These are phyloP conservation scores for Pythium plurisporium DNA, from an alignment of 352 stramenopile species.

Conservation along the genomic window DNA sequence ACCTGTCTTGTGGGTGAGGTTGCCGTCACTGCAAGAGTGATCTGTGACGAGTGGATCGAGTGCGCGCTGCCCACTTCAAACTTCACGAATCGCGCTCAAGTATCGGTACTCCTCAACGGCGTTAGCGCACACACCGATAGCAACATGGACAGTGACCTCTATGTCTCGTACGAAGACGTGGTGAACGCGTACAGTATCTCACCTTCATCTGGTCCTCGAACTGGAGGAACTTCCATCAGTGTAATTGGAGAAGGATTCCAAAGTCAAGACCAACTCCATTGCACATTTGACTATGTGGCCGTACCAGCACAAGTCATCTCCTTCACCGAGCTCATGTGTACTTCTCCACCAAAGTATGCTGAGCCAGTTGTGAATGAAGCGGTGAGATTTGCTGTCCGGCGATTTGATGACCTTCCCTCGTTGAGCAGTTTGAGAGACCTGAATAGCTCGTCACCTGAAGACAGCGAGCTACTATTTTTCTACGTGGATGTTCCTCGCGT, in stretches of 20 bases:
- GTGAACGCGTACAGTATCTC: conserved; percentile 10
- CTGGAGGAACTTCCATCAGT: conserved; percentile 16
- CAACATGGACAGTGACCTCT: background rate
- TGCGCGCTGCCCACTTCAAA: conserved; percentile 3
- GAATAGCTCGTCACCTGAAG: background rate
- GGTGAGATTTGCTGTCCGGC: background rate
- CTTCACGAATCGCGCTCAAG: background rate
- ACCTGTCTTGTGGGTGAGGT: conserved; percentile 16
- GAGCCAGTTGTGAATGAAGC: background rate
- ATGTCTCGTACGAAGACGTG: conserved; percentile 11
- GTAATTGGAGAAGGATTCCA: conserved; percentile 27
- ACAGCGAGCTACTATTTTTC: conserved; percentile 6
- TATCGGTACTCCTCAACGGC: conserved; percentile 12
- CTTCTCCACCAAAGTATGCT: conserved; percentile 7
- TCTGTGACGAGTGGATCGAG: conserved; percentile 14
- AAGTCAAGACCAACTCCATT: conserved; percentile 5
- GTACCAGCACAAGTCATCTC: conserved; percentile 10
- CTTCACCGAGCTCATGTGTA: conserved; percentile 12
- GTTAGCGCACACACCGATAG: background rate
- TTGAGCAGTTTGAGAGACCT: background rate
- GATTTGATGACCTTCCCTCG: background rate
- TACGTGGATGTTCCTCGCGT: conserved; percentile 7
- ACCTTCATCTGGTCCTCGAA: conserved; percentile 8
- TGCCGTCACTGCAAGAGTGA: background rate
- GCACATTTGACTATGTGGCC: conserved; percentile 15